Evolutionary conservation across 164 flowering plant species (phyloP), one percentile per base, ranked within the genome.

Genomic region (Vitis cinerea): DNA sequence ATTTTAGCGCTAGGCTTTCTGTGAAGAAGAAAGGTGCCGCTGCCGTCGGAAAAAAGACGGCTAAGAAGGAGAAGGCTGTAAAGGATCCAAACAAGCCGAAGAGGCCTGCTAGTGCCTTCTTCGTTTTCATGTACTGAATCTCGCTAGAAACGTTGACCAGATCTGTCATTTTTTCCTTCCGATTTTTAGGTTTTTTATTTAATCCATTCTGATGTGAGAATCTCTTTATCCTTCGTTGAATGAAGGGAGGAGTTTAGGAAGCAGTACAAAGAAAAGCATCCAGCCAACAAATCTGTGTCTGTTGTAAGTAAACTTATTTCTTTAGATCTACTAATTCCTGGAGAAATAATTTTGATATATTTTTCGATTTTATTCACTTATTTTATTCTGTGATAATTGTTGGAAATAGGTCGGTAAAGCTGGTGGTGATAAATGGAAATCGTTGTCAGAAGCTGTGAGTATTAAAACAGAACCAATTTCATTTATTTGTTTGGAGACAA

Each of bases 21-120:
- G 87, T 89, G 73, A 89, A 82, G 84, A 81, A 65, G 65, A 78
- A 72, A 64, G 75, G 75, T 8, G 74, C 85, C 1, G 84, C 57
- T 17, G 83, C 77, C 0, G 27, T 23, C 27, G 78, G 81, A 1
- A 84, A 75, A 65, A 82, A 76, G 53, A 69, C 74, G 23, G 50
- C 78, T 16, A 84, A 83, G 82, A 82, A 79, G 69, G 82, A 61
- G 68, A 88, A 88, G 75, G 71, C 87, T 5, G 86, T 66, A 12
- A 87, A 86, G 81, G 98, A 92, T 77, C 98, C 98, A 4, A 92
- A 92, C 87, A 90, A 85, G 83, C 96, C 90, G 7, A 86, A 86
- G 84, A 83, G 90, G 75, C 85, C 90, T 77, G 73, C 90, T 0
- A 86, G 90, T 69, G 88, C 90, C 53, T 86, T 86, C 79, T 86